Base-by-base conservation (phyloP, 2,329 filamentous ascomycete species). In the Monosporascus ibericus region DNA sequence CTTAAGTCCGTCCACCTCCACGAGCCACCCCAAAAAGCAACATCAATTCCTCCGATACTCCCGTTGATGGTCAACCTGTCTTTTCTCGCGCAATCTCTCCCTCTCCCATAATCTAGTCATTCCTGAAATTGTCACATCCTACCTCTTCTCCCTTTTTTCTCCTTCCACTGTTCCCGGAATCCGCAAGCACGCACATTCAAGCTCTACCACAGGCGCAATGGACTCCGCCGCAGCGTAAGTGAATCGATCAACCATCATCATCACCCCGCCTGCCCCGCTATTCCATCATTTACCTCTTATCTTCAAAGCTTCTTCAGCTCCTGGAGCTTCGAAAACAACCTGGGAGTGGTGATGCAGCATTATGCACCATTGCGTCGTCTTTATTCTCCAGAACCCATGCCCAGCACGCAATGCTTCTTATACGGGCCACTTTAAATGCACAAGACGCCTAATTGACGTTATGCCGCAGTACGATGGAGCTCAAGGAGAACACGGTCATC, bases 401-500 rank as follows among this genome's bases (percentile, higher is more conserved):
- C n/a, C 42, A 30, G 8, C 17, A 7, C 15, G 25, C 24, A 25
- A 44, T 44, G 40, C 20, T 15, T 17, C 14, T 9, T 30, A 46
- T 7, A 18, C 11, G 30, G 5, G 22, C 7, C 42, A 46, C 17
- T 34, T 5, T 27, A 46, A 11, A 17, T 1, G 9, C 24, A 15
- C 17, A 27, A 6, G 22, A 25, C n/a, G 25, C 17, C 42, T 46
- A 30, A 77, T 64, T 44, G 53, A 53, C 48, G 55, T 60, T 52
- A 49, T 55, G 54, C 54, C 54, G 62, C 71, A 95, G 90, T 69
- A 85, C 84, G 67, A 81, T 95, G 74, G 94, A 99, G 84, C 86
- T 99, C 69, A 99, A 96, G 81, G 90, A 97, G 69, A 95, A 99
- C 81, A 99, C 94, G 60, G 84, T 92, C 69, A 95, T 99, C 67